Evolutionary conservation across 2,329 filamentous ascomycete genomes (phyloP).

Genomic region (Fonsecaea nubica): DNA sequence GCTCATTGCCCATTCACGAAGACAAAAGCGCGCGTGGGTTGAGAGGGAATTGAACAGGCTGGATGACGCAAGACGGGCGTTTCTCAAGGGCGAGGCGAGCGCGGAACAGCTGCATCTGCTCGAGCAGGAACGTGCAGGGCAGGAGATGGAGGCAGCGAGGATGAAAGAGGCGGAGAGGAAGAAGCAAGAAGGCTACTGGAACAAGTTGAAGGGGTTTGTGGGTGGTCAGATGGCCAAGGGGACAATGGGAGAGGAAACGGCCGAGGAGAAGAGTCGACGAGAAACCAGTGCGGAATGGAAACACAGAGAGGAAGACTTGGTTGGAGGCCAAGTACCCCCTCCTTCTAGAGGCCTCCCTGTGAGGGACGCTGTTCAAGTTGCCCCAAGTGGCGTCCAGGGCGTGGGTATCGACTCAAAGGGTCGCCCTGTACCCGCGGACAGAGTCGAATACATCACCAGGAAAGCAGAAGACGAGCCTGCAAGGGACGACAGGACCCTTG

Average conservation of each 20-base stretch:
- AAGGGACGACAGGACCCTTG: slow-evolving; percentile 21
- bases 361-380: slow-evolving; percentile 14
- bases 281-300: slow-evolving; percentile 26
- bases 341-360: slow-evolving; percentile 6
- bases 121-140: slow-evolving; percentile 53
- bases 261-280: slow-evolving; percentile 22
- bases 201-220: slow-evolving; percentile 33
- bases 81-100: slow-evolving; percentile 49
- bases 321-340: slow-evolving; percentile 31
- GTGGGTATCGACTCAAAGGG: slow-evolving; percentile 40
- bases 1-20: slow-evolving; percentile 71
- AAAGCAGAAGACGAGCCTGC: slow-evolving; percentile 21
- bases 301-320: slow-evolving; percentile 24
- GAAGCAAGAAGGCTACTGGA: slow-evolving; percentile 45
- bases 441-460: slow-evolving; percentile 33
- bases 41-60: slow-evolving; percentile 55
- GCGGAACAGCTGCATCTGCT: slow-evolving; percentile 52
- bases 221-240: slow-evolving; percentile 29
- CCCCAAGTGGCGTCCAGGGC: slow-evolving; percentile 32
- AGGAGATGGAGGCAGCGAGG: slow-evolving; percentile 52
- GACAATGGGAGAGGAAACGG: slow-evolving; percentile 35
- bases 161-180: slow-evolving; percentile 49
- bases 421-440: slow-evolving; percentile 36
- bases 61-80: slow-evolving; percentile 52
- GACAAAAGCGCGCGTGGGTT: slow-evolving; percentile 68